Base-by-base conservation (phyloP, 805 yeast species). In the Nakazawaea ambrosiae region DNA sequence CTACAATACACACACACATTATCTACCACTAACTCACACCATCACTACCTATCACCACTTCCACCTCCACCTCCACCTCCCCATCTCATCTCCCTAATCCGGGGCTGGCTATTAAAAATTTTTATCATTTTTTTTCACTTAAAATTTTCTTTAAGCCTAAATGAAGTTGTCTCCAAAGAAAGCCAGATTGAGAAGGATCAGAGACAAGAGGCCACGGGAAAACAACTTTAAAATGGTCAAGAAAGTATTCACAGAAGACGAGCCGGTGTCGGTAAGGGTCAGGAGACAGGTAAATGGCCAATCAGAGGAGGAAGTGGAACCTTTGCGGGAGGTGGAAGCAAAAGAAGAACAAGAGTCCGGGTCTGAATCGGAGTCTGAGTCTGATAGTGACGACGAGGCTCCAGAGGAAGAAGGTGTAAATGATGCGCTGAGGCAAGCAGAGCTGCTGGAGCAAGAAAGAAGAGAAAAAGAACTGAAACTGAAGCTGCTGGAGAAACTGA, bases 401-500 rank as follows among this genome's bases (percentile, higher is more conserved):
- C 41, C 41, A 19, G 41, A 39, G 23, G 41, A 39, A 30, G 41
- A 33, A 20, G 34, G 19, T 5, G 38, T 39, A 3, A 17, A 28
- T 11, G 24, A 20, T 8, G 35, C 23, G 8, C 26, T 16, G 19
- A 18, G 20, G 10, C 23, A 31, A 15, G 15, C 20, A 6, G 20
- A 34, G 16, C 15, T 9, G 17, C n/a, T 34, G 10, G 41, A 39
- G 20, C 18, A 19, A 14, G 41, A 33, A n/a, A 33, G 38, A 20
- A 9, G 17, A 25, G 47, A 50, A 4, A 25, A 40, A 24, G 56
- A 48, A 17, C 46, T 48, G 20, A 50, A 45, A 31, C 46, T 41
- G 19, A 37, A 51, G 36, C 45, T 45, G 36, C 29, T 52, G 36
- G 56, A 53, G 45, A 58, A 54, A 47, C 59, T 59, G 36, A 56